These are phyloP conservation scores for Streptanthus diversifolius DNA, from an alignment of 345 rosid genomes.

Conservation along the genomic window DNA sequence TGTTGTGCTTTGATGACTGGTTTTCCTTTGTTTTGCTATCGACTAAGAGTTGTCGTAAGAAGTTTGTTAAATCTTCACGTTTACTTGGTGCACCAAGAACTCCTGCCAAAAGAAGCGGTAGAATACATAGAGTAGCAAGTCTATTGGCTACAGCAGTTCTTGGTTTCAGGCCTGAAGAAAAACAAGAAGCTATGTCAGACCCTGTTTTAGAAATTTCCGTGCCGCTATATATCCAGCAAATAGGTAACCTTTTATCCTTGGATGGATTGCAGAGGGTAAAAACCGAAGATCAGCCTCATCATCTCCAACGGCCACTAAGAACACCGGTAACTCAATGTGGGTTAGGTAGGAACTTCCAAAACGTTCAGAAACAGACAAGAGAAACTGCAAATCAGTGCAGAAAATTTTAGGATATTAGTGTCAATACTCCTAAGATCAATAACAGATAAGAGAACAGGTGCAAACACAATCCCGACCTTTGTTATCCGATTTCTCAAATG, in stretches of 20 bases:
- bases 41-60: conserved; percentile 73
- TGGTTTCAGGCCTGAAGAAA: conserved; percentile 74
- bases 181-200: conserved; percentile 21
- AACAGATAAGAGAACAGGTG: conserved; percentile 4
- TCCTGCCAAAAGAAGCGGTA: conserved; percentile 91
- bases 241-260: conserved; percentile 66
- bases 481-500: conserved; percentile 72
- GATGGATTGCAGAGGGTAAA: conserved; percentile 53
- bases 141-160: conserved; percentile 70
- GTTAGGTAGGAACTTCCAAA: conserved; percentile 76
- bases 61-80: conserved; percentile 58
- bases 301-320: conserved; percentile 83
- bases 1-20: conserved; percentile 44
- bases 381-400: conserved; percentile 55
- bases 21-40: conserved; percentile 53
- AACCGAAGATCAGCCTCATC: conserved; percentile 71
- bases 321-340: conserved; percentile 82
- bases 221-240: background rate
- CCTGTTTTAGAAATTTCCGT: background rate
- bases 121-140: conserved; percentile 69
- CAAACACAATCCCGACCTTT: conserved; percentile 49
- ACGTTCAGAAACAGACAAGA: conserved; percentile 63
- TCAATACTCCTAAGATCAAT: background rate
- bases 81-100: conserved; percentile 85
- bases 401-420: background rate